A percentile compares a stretch with the other conserved stretches of the same genome.
These are phyloP conservation scores for Arthrocladium fulminans DNA, from an alignment of 2,329 filamentous ascomycete genomes.

Conservation along the genomic window DNA sequence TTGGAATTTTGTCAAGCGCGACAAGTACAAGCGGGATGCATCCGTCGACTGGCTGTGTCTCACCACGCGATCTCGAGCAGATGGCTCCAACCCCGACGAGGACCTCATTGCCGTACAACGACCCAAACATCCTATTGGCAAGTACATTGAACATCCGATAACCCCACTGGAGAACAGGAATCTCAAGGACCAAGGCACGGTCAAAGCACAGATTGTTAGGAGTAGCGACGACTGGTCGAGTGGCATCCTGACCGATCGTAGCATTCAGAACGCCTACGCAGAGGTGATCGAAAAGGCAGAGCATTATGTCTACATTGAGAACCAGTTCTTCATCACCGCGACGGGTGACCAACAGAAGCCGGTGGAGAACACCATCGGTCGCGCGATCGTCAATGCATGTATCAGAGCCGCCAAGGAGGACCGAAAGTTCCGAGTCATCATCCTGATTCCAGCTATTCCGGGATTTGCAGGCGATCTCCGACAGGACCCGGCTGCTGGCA, in stretches of 20 bases:
- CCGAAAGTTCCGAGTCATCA: slow-evolving; percentile 82
- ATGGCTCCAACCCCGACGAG: slow-evolving; percentile 47
- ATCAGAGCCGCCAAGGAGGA: slow-evolving; percentile 70
- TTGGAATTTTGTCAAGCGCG: slow-evolving; percentile 95
- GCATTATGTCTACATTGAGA: slow-evolving; percentile 95
- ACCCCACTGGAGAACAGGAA: slow-evolving; percentile 59
- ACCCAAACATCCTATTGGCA: slow-evolving; percentile 79
- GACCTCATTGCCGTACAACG: slow-evolving; percentile 81
- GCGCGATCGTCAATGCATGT: slow-evolving; percentile 82
- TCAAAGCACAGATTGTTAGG: slow-evolving; percentile 77
- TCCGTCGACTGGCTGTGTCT: slow-evolving; percentile 78
- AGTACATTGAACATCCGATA: slow-evolving; percentile 74
- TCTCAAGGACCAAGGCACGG: slow-evolving; percentile 57
- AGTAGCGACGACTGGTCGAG: slow-evolving; percentile 91
- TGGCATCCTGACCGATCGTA: slow-evolving; percentile 74
- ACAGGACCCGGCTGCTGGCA: slow-evolving; percentile 73
- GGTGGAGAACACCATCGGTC: slow-evolving; percentile 78
- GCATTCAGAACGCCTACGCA: slow-evolving; percentile 77
- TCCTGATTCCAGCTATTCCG: slow-evolving; percentile 82
- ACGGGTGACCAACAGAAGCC: slow-evolving; percentile 81
- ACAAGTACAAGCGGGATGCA: slow-evolving; percentile 90
- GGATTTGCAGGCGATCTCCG: slow-evolving; percentile 89
- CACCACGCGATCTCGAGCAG: slow-evolving; percentile 61
- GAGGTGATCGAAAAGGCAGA: slow-evolving; percentile 79
- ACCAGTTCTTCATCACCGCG: slow-evolving; percentile 96